These are phyloP conservation scores for Cystobasidium onofrii DNA, from an alignment of 768 basidiomycete genomes.

Conservation along the genomic window DNA sequence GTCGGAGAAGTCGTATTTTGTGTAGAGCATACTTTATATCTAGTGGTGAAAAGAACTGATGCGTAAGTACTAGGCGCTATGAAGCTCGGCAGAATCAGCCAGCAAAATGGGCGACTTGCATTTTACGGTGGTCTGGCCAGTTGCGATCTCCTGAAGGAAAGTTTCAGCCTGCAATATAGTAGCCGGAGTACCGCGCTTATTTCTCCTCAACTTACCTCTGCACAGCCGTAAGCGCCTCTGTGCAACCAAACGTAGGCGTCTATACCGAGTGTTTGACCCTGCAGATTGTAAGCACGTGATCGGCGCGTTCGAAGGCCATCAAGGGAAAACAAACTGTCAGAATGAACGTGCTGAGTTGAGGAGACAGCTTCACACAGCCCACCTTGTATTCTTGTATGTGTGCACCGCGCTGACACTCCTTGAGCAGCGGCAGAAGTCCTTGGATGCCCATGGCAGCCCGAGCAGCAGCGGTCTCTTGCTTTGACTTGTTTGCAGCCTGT, in stretches of 20 bases:
- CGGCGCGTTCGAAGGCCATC: not conserved
- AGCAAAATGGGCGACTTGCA: constrained; percentile 45
- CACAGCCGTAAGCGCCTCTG: constrained; percentile 71
- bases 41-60: constrained; percentile 49
- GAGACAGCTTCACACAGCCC: not conserved
- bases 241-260: constrained; percentile 96
- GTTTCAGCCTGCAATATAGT: not conserved
- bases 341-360: not conserved
- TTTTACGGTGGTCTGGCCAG: constrained; percentile 73
- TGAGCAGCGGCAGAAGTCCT: constrained; percentile 79
- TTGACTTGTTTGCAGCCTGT: not conserved
- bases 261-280: constrained; percentile 57
- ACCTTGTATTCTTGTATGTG: constrained; percentile 58
- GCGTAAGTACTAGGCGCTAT: not conserved
- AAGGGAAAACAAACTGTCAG: not conserved
- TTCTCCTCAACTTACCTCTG: not conserved
- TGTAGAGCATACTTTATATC: constrained; percentile 97
- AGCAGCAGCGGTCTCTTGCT: not conserved
- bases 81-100: not conserved
- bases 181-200: not conserved
- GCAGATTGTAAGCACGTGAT: not conserved
- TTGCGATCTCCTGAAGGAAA: constrained; percentile 63
- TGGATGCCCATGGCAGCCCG: constrained; percentile 68
- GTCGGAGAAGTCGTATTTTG: constrained; percentile 71
- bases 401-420: constrained; percentile 70